Percentiles rank a stretch among this genome's conserved stretches.
These are phyloP conservation scores for Dorcoceras hygrometricum DNA, from an alignment of 257 asterid species.

Conservation along the genomic window DNA sequence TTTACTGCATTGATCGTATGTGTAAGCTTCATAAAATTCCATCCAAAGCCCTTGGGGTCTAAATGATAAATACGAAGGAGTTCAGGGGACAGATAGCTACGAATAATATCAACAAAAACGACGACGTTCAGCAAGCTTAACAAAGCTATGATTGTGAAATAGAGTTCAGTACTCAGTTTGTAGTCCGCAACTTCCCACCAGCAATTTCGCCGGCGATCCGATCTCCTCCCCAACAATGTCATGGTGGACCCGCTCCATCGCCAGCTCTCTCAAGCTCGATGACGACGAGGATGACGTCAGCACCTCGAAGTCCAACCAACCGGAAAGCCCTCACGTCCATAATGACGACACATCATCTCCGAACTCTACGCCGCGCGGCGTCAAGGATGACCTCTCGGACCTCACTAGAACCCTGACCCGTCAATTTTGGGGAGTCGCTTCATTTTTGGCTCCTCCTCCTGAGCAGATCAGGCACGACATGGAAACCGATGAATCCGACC, in stretches of 20 bases:
- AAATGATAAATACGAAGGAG: background rate
- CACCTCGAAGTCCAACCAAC: conserved; percentile 19
- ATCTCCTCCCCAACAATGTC: conserved; percentile 46
- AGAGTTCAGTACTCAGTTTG: background rate
- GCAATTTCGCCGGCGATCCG: background rate
- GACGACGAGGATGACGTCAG: conserved; percentile 38
- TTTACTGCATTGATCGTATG: no score
- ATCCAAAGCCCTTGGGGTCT: no score
- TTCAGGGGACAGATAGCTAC: no score
- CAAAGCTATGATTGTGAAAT: background rate
- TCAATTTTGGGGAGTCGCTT: conserved; percentile 98
- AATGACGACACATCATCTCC: conserved; percentile 43
- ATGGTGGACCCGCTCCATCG: conserved; percentile 95
- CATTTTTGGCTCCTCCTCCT: conserved; percentile 92
- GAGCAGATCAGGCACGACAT: conserved; percentile 35
- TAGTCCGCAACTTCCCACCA: background rate
- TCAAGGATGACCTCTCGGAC: conserved; percentile 92
- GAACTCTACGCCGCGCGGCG: conserved; percentile 71
- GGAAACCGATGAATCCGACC: conserved; percentile 31
- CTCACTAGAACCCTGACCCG: conserved; percentile 79
- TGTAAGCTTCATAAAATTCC: no score
- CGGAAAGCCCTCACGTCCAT: conserved; percentile 31
- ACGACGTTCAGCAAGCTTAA: background rate
- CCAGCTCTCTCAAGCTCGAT: conserved; percentile 75
- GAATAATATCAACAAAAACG: background rate